A percentile compares a stretch with the other conserved stretches of the same genome.
These are phyloP conservation scores for Porphyridium purpureum DNA, from an alignment of 23 red algal species.

Conservation along the genomic window DNA sequence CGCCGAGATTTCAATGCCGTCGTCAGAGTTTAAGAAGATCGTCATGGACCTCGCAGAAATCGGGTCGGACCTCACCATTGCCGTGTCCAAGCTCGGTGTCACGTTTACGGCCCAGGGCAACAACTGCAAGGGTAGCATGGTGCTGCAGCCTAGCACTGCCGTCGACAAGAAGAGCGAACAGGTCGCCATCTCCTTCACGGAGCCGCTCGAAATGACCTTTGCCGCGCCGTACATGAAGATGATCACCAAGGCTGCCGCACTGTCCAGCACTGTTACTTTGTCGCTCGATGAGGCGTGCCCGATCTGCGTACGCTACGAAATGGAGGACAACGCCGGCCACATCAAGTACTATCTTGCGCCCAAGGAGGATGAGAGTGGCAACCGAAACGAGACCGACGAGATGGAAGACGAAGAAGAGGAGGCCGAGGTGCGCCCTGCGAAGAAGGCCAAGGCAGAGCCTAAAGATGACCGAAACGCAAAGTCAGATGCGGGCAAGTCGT, in stretches of 20 bases:
- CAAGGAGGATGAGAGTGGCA: slow-evolving; percentile 52
- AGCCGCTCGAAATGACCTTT: slow-evolving; percentile 83
- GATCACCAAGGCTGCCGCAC: slow-evolving; percentile 83
- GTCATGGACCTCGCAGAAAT: slow-evolving; percentile 69
- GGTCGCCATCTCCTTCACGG: slow-evolving; percentile 67
- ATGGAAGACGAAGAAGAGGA: slow-evolving; percentile 8
- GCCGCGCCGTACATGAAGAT: slow-evolving; percentile 61
- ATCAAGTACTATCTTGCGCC: slow-evolving; percentile 86
- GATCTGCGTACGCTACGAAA: slow-evolving; percentile 56
- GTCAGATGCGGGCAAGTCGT: too few species aligned
- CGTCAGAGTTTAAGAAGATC: slow-evolving; percentile 67
- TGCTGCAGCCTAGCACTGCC: slow-evolving; percentile 42
- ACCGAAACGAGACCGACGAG: slow-evolving; percentile 6
- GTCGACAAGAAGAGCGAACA: slow-evolving; percentile 54
- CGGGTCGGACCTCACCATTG: slow-evolving; percentile 68
- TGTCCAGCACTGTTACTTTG: slow-evolving; percentile 59
- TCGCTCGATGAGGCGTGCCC: slow-evolving; percentile 52
- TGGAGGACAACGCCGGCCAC: slow-evolving; percentile 66
- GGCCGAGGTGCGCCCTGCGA: too few species aligned
- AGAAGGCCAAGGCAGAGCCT: too few species aligned
- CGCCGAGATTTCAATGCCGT: slow-evolving; percentile 67
- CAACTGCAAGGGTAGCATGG: slow-evolving; percentile 57
- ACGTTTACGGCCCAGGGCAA: slow-evolving; percentile 72
- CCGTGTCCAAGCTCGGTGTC: slow-evolving; percentile 63
- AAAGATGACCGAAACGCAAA: too few species aligned